Percentiles rank a stretch among this genome's conserved stretches.
Evolutionary conservation across 495 filamentous ascomycete species (phyloP).

Genomic region (Talaromyces liani): DNA sequence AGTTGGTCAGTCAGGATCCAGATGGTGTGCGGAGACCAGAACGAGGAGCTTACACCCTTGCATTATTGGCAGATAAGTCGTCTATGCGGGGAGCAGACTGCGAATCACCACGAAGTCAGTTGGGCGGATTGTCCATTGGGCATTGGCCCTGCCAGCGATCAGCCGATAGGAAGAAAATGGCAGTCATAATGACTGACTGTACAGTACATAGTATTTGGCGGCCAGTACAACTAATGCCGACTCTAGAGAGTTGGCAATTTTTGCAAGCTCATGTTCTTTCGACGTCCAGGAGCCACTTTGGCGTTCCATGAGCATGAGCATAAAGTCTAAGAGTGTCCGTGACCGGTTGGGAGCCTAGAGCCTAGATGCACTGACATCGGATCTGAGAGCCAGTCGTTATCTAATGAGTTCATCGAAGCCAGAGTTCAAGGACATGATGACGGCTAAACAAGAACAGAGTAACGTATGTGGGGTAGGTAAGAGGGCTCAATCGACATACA

Average conservation of each 20-base stretch:
- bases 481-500: not conserved
- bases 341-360: not conserved
- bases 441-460: not conserved
- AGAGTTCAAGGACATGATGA: not conserved
- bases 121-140: constrained; percentile 1
- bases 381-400: constrained; percentile 1
- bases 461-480: not conserved
- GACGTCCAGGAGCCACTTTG: not conserved
- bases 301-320: not conserved
- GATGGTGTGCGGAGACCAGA: constrained; percentile 6
- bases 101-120: constrained; percentile 3
- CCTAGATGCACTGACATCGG: constrained; percentile 1
- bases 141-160: constrained; percentile 5
- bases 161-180: not conserved
- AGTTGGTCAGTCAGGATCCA: constrained; percentile 3
- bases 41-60: not conserved
- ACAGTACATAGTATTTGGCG: not conserved
- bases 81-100: constrained; percentile 3
- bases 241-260: not conserved
- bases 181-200: not conserved
- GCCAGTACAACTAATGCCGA: not conserved
- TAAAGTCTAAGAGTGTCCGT: not conserved
- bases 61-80: constrained; percentile 3
- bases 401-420: not conserved
- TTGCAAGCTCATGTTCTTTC: not conserved